These are phyloP conservation scores for Monilinia aucupariae DNA, from an alignment of 2,329 filamentous ascomycete species.

Conservation along the genomic window DNA sequence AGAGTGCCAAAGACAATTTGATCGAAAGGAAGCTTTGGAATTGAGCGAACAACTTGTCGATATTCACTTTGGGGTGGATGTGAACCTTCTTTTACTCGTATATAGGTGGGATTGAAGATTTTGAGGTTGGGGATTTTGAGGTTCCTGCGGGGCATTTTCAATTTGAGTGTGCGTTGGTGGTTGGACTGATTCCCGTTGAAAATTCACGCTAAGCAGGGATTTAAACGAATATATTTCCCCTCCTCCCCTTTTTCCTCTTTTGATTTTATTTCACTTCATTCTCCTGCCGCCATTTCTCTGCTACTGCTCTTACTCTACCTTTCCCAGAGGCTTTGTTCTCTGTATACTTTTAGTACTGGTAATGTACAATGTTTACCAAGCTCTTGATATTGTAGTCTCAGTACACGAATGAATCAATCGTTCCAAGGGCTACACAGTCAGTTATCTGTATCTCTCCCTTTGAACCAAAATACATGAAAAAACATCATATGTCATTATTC, in stretches of 20 bases:
- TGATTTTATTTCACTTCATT: neutral
- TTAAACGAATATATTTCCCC: neutral
- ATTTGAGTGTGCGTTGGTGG: constrained; percentile 4
- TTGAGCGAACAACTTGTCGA: neutral
- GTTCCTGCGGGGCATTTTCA: constrained; percentile 14
- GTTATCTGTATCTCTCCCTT: neutral
- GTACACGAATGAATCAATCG: no score
- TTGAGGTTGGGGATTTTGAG: neutral
- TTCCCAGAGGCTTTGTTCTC: neutral
- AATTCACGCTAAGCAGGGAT: constrained; percentile 12
- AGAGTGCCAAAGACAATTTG: constrained; percentile 14
- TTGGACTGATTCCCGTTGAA: constrained; percentile 6
- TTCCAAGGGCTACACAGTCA: no score
- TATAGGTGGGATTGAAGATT: constrained; percentile 1
- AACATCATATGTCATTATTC: neutral
- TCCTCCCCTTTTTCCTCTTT: no score
- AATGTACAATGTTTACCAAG: neutral
- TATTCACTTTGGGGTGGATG: constrained; percentile 1
- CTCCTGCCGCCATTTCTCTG: neutral
- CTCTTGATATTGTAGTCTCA: neutral
- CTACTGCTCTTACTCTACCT: neutral
- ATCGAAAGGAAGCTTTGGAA: neutral
- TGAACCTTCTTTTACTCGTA: neutral
- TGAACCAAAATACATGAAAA: neutral
- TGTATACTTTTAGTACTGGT: neutral